These are phyloP conservation scores for Penicillium griseofulvum DNA, from an alignment of 2,329 filamentous ascomycete species.

Conservation along the genomic window DNA sequence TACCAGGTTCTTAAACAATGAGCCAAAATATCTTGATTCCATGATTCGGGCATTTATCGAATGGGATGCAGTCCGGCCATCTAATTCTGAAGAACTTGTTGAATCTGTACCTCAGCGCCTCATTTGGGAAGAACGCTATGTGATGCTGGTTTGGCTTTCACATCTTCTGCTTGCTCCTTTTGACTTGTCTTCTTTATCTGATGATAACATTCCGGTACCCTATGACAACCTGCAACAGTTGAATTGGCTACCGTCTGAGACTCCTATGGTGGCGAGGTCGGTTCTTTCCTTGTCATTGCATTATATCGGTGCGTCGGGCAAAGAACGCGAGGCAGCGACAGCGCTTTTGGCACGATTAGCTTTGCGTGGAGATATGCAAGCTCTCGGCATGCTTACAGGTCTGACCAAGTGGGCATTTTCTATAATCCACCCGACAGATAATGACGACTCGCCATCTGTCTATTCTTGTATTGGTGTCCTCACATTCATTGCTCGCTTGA, in stretches of 20 bases:
- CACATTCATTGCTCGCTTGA: conserved; percentile 73
- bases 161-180: conserved; percentile 84
- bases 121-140: conserved; percentile 85
- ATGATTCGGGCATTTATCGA: conserved; percentile 73
- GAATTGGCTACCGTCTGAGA: conserved; percentile 52
- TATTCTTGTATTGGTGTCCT: conserved; percentile 78
- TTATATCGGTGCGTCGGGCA: conserved; percentile 73
- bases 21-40: conserved; percentile 78
- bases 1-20: conserved; percentile 84
- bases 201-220: conserved; percentile 38
- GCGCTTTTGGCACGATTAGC: conserved; percentile 75
- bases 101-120: conserved; percentile 42
- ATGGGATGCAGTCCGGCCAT: conserved; percentile 36
- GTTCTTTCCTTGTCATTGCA: conserved; percentile 68
- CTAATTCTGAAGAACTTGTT: conserved; percentile 12
- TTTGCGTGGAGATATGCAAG: conserved; percentile 86
- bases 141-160: conserved; percentile 83
- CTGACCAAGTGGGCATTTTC: conserved; percentile 70
- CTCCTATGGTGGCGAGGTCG: conserved; percentile 69
- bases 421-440: conserved; percentile 52
- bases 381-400: conserved; percentile 64
- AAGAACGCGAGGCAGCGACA: conserved; percentile 86
- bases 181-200: conserved; percentile 80
- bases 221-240: conserved; percentile 32
- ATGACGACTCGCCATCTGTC: conserved; percentile 49